Evolutionary conservation across 1,139 yeast genomes (phyloP).

Genomic region (Geotrichum klebahnii): DNA sequence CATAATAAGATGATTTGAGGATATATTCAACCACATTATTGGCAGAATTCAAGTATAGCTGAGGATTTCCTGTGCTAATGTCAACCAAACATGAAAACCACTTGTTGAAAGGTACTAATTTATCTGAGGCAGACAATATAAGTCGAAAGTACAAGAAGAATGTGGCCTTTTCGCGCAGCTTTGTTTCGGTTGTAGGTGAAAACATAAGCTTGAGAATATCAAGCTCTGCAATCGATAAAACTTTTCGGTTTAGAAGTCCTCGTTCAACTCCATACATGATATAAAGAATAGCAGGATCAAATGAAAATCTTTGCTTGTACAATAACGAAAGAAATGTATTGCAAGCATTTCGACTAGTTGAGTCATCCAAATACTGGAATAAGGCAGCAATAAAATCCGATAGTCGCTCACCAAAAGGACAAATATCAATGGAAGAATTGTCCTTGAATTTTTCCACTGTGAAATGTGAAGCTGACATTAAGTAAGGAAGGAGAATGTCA

Average conservation of each 20-base stretch:
- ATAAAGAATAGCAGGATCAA: conserved; percentile 70
- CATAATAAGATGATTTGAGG: conserved; percentile 1
- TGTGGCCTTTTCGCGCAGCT: conserved; percentile 47
- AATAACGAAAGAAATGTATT: conserved; percentile 46
- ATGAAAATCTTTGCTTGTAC: conserved; percentile 49
- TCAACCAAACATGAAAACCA: conserved; percentile 18
- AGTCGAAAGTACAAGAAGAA: conserved; percentile 16
- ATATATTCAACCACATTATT: conserved; percentile 13
- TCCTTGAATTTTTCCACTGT: conserved; percentile 30
- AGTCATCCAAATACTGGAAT: conserved; percentile 40
- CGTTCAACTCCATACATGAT: conserved; percentile 53
- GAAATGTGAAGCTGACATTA: conserved; percentile 64
- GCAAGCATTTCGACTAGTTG: conserved; percentile 35
- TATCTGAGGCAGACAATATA: conserved; percentile 6
- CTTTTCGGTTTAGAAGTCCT: conserved; percentile 44
- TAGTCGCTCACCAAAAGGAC: conserved; percentile 58
- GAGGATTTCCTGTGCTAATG: conserved; percentile 3
- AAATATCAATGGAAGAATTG: conserved; percentile 36
- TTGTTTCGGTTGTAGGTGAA: conserved; percentile 58
- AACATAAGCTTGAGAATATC: conserved; percentile 45
- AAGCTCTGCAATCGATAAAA: conserved; percentile 39
- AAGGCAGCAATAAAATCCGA: conserved; percentile 48
- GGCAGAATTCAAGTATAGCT: conserved; percentile 13
- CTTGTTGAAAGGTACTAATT: conserved; percentile 6
- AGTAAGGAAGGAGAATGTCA: conserved; percentile 54